Percentiles rank a stretch among this genome's conserved stretches.
Evolutionary conservation across 2,329 filamentous ascomycete species (phyloP).

Genomic region (Aspergillus pseudoviridinutans): DNA sequence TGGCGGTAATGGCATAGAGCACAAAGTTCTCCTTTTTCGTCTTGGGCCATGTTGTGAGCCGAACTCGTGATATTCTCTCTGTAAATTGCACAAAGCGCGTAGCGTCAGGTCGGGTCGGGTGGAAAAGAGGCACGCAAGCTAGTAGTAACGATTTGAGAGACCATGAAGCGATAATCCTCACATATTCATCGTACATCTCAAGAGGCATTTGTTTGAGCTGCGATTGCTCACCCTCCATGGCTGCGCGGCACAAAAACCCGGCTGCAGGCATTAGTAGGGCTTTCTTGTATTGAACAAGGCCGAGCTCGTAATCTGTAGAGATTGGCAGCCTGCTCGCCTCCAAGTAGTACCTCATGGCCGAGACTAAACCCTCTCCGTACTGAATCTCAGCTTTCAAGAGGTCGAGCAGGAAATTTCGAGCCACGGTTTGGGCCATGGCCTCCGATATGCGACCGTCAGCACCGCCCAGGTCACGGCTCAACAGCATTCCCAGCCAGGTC

Average conservation of each 20-base stretch:
- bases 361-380: constrained; percentile 30
- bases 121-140: constrained; percentile 32
- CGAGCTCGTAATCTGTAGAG: constrained; percentile 5
- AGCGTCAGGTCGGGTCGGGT: constrained; percentile 34
- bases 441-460: constrained; percentile 20
- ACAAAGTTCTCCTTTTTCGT: constrained; percentile 27
- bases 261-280: constrained; percentile 22
- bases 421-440: constrained; percentile 16
- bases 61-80: constrained; percentile 16
- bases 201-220: constrained; percentile 22
- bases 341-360: constrained; percentile 30
- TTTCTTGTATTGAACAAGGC: constrained; percentile 7
- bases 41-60: constrained; percentile 16
- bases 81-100: constrained; percentile 28
- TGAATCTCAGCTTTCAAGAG: constrained; percentile 32
- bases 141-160: constrained; percentile 21
- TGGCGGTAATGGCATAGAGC: constrained; percentile 33
- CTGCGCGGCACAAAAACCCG: constrained; percentile 22
- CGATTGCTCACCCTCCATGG: constrained; percentile 21
- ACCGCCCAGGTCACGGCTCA: constrained; percentile 24
- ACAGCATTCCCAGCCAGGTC: constrained; percentile 33
- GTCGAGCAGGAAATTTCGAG: constrained; percentile 25
- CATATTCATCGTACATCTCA: constrained; percentile 32
- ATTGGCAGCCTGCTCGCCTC: constrained; percentile 21
- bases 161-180: constrained; percentile 19